Percentiles rank a stretch among this genome's conserved stretches.
phyloP scores from a whole-genome alignment of 768 basidiomycete genomes.

The Lepiota brunneoincarnata region DNA sequence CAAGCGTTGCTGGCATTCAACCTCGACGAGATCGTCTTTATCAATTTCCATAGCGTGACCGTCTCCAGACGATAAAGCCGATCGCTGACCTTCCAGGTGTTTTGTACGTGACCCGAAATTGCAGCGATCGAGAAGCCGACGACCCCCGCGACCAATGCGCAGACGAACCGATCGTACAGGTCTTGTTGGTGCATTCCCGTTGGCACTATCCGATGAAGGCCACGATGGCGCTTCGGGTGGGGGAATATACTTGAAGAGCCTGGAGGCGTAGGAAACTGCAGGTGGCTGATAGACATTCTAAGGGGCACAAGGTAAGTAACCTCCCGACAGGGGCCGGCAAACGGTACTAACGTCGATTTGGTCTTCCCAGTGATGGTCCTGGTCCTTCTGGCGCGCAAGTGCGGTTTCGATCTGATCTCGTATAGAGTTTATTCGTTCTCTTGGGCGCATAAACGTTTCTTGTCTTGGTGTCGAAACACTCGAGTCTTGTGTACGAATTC shows the following conservation, averaged over 20 bases:
- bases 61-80: slow-evolving; percentile 19
- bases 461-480: slow-evolving; percentile 38
- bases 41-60: slow-evolving; percentile 31
- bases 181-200: slow-evolving; percentile 23
- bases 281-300: slow-evolving; percentile 73
- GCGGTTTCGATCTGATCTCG: slow-evolving; percentile 61
- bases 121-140: slow-evolving; percentile 73
- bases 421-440: slow-evolving; percentile 61
- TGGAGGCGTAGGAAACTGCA: slow-evolving; percentile 53
- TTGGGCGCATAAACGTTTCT: slow-evolving; percentile 57
- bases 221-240: slow-evolving; percentile 34
- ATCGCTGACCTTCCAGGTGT: slow-evolving; percentile 19
- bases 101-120: slow-evolving; percentile 26
- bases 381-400: slow-evolving; percentile 61
- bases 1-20: slow-evolving; percentile 31
- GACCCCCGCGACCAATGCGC: slow-evolving; percentile 82
- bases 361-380: slow-evolving; percentile 86
- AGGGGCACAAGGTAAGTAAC: background rate
- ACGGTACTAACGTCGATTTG: slow-evolving; percentile 63
- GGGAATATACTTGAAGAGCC: slow-evolving; percentile 64
- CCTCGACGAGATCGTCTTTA: slow-evolving; percentile 36
- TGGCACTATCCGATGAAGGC: slow-evolving; percentile 23
- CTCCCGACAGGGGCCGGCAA: background rate
- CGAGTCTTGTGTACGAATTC: slow-evolving; percentile 47
- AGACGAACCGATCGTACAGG: slow-evolving; percentile 56